These are phyloP conservation scores for Scheffersomyces segobiensis DNA, from an alignment of 1,139 yeast genomes.

Conservation along the genomic window DNA sequence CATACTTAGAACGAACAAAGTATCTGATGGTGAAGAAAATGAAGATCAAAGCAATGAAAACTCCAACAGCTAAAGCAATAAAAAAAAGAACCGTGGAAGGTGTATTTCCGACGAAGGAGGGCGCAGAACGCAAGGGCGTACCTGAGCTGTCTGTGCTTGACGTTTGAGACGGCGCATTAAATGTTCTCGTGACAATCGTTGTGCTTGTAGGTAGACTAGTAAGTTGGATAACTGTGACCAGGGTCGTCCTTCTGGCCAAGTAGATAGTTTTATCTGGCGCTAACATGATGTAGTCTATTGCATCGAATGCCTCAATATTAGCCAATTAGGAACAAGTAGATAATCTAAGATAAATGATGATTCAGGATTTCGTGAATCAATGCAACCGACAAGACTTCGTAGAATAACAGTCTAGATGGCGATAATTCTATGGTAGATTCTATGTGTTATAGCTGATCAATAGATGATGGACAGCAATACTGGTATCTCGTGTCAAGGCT, in stretches of 20 bases:
- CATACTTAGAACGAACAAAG: conserved; percentile 56
- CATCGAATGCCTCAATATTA: neutral
- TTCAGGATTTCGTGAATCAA: no score
- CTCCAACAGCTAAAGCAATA: conserved; percentile 64
- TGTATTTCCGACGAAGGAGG: conserved; percentile 41
- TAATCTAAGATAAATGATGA: no score
- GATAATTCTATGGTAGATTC: no score
- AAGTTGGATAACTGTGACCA: neutral
- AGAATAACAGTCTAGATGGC: no score
- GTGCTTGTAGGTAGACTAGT: neutral
- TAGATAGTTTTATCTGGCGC: neutral
- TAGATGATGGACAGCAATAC: neutral
- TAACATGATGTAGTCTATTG: neutral
- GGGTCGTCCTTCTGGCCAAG: neutral
- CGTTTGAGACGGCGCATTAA: neutral
- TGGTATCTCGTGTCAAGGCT: neutral
- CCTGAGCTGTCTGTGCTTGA: neutral
- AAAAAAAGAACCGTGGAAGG: conserved; percentile 66
- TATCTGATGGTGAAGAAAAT: conserved; percentile 60
- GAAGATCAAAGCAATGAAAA: conserved; percentile 53
- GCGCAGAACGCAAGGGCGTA: neutral
- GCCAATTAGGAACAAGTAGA: neutral
- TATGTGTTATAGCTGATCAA: neutral
- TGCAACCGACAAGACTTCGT: no score
- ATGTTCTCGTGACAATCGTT: neutral